phyloP scores from a whole-genome alignment of 2,329 filamentous ascomycete species.

The Paramyrothecium sp. region DNA sequence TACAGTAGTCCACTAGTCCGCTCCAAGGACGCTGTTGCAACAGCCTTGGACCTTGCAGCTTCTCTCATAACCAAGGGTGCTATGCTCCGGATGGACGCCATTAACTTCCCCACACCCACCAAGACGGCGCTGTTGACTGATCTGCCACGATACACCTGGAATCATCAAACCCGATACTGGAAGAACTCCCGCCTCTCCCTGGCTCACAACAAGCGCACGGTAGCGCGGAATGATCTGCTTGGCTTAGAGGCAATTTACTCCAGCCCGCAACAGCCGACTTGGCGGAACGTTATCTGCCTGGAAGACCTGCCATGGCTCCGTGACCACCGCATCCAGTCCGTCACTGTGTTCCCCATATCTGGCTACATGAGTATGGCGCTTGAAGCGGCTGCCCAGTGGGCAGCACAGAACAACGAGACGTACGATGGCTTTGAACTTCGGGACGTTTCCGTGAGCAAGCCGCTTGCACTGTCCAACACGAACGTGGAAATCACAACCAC shows the following conservation, averaged over 20 bases:
- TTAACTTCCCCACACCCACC: conserved; percentile 36
- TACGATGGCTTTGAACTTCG: conserved; percentile 19
- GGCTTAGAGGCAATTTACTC: conserved; percentile 42
- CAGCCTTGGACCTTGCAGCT: conserved; percentile 41
- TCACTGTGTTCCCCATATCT: conserved; percentile 54
- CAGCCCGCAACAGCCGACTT: conserved; percentile 43
- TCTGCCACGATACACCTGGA: conserved; percentile 46
- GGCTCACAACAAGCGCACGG: conserved; percentile 38
- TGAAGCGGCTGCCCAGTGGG: conserved; percentile 41
- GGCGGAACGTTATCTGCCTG: conserved; percentile 45
- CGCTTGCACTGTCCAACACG: conserved; percentile 21
- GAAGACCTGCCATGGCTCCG: conserved; percentile 56
- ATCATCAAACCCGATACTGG: conserved; percentile 45
- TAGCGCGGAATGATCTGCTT: conserved; percentile 42
- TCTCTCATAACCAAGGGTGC: conserved; percentile 44
- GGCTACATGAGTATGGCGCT: conserved; percentile 52
- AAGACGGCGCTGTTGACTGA: conserved; percentile 34
- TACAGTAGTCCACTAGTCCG: conserved; percentile 49
- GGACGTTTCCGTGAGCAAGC: conserved; percentile 23
- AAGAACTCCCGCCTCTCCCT: conserved; percentile 43
- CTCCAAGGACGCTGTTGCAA: conserved; percentile 46
- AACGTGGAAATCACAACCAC: conserved; percentile 22
- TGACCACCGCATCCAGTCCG: conserved; percentile 56
- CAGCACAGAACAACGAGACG: conserved; percentile 17
- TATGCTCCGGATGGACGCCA: conserved; percentile 38